Evolutionary conservation across 148 eudicot species (phyloP), one percentile per base, ranked within the genome.

Genomic region (Camellia japonica): DNA sequence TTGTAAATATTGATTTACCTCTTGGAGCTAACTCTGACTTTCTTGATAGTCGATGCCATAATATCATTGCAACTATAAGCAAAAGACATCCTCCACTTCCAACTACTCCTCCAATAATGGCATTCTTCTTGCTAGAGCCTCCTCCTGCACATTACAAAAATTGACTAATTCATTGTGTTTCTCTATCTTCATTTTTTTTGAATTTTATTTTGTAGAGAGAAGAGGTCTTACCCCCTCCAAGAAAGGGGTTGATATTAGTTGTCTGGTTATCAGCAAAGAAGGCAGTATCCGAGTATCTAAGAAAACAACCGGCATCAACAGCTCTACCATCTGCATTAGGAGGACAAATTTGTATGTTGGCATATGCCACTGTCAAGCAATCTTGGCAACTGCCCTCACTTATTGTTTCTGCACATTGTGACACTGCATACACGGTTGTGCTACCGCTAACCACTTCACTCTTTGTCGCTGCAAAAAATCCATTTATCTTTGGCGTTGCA

Each of bases 201-300:
- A 59, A 11, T 59, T 59, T 13, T 3, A 15, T 59, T 15, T 14
- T 5, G 0, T 0, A 5, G 9, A 9, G 47, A 10, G 72, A 30
- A 74, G 87, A 2, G 89, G 81, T 76, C 73, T 80, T 68, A 83
- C 90, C 90, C 78, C 83, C 72, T 67, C 77, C 77, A 4, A 88
- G 80, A 66, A 77, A 84, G 5, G 83, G 76, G 16, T 71, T 78
- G 76, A 85, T 80, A 75, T 85, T 43, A 14, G 71, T 80, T 0
- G 87, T 88, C 83, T 86, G 87, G 64, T 86, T 88, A 80, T 78
- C 88, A 42, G 78, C 44, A 42, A 88, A 88, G 54, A 88, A 88
- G n/a, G 85, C 49, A 15, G 76, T 77, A 42, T 59, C 79, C 0
- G 88, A 84, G 80, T 82, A 88, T 66, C 90, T 70, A 49, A 86